Evolutionary conservation across 2,329 filamentous ascomycete species (phyloP), one percentile per base, ranked within the genome.

Genomic region (Fusarium paranaense): DNA sequence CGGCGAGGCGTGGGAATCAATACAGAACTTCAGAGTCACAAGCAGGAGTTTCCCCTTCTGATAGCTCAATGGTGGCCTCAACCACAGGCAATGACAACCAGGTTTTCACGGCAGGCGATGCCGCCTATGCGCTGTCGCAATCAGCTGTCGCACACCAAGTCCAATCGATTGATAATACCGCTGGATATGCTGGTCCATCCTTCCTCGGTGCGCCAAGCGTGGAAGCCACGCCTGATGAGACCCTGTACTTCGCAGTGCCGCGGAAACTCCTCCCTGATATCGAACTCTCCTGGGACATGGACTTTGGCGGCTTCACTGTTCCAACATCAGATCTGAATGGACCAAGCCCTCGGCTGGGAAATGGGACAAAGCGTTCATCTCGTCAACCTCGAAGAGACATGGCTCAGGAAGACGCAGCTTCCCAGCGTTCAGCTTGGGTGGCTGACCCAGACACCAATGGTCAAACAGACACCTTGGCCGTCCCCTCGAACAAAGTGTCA

Each of bases 1-100:
- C 76, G 33, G 64, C 68, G n/a, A 71, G 76, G 52, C 76, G 76
- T 4, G 69, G 73, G 20, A 76, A 73, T 37, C 76, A 78, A 57
- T 78, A 78, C 37, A 69, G 76, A 22, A 78, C 76, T 11, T 78
- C 76, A 16, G 76, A 78, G 50, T 76, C 74, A 35, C 76, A 78
- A 40, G 60, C 66, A 33, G 74, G 67, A 35, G 71, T 77, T 59
- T 78, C 76, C 9, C 76, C 76, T 9, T 76, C 74, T 7, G 76
- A 76, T 25, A 73, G 73, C 25, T 76, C 76, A 22, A 76, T 70
- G 37, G 64, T 77, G 57, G 64, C 71, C 32, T 76, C 76, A 3
- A 71, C 63, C 11, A 59, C 63, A 6, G 74, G 76, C 1, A 71
- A 72, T 22, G 76, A 78, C 6, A 61, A 59, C 11, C 75, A 73